Conservation (phyloP, 2,329 filamentous ascomycete genomes). For the Esteya vermicola region DNA sequence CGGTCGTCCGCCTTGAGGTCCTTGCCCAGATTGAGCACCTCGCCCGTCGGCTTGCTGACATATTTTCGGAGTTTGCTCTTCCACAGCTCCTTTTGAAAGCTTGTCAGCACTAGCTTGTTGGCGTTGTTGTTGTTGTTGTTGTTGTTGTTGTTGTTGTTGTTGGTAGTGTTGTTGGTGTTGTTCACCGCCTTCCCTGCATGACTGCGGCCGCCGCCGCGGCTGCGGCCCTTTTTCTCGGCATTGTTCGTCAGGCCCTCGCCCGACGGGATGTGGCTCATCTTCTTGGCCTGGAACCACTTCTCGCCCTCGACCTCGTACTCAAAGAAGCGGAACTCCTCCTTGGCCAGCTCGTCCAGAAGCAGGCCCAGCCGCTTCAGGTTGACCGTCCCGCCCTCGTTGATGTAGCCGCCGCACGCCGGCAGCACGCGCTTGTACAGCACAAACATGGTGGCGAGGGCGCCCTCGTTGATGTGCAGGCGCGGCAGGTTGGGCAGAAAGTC, state of each 20-base stretch:
- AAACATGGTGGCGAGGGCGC: slow-evolving; percentile 93
- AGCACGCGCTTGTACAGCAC: slow-evolving; percentile 86
- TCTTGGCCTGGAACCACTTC: slow-evolving; percentile 84
- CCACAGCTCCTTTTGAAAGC: slow-evolving; percentile 70
- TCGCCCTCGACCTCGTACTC: slow-evolving; percentile 80
- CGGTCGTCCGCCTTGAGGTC: slow-evolving; percentile 71
- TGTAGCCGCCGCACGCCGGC: slow-evolving; percentile 79
- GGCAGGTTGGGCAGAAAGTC: slow-evolving; percentile 97
- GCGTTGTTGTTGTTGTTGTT: neutral
- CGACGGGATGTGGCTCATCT: slow-evolving; percentile 39
- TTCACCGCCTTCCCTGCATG: slow-evolving; percentile 13
- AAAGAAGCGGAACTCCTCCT: slow-evolving; percentile 86
- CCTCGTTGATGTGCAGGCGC: slow-evolving; percentile 95
- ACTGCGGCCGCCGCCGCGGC: neutral
- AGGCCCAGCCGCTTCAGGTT: slow-evolving; percentile 67
- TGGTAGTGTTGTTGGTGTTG: neutral
- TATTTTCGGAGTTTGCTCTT: slow-evolving; percentile 67
- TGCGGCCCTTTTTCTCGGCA: slow-evolving; percentile 4
- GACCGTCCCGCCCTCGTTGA: slow-evolving; percentile 90
- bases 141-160: neutral
- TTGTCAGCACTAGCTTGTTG: slow-evolving; percentile 58
- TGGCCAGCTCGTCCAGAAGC: slow-evolving; percentile 69
- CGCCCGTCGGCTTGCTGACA: slow-evolving; percentile 51
- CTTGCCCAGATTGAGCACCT: slow-evolving; percentile 58
- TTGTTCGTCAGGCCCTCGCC: slow-evolving; percentile 32